Base-by-base conservation (phyloP, 192 early-diverging fungal genomes). In the Coemansia aciculifera region DNA sequence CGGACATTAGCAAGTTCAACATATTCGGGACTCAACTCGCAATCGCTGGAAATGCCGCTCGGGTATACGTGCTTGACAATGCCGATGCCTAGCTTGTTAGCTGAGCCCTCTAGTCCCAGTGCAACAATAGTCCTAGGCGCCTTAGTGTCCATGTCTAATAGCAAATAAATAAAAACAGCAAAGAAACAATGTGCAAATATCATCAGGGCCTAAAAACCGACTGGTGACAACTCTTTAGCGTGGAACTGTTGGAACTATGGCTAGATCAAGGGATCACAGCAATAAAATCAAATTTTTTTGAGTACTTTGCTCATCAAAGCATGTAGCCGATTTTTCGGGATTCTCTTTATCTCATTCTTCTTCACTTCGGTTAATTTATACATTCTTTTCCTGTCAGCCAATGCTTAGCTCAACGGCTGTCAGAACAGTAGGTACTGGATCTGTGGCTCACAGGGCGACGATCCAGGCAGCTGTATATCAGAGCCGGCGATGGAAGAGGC, bases 1-100 rank as follows among this genome's bases (percentile, higher is more conserved):
- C 98, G 86, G 19, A 94, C 75, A 66, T 99, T 99, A 36, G 98
- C 88, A 21, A 98, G 89, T 23, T 87, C 85, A 2, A 90, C 88
- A 19, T 81, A 71, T 37, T 87, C 78, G 5, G 83, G 85, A n/a
- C 71, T 72, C 8, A 88, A 84, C 78, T 87, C 87, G 21, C 57
- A 27, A n/a, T 68, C 64, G 37, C 52, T 32, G 27, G 77, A 60
- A 29, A 79, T 69, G 31, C 82, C 77, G 27, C 7, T 17, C 8
- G 75, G 48, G 36, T 83, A 81, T 3, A 74, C 63, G 69, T 98
- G 95, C 56, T 86, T 84, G 59, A 99, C 92, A 71, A 99, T 90
- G 3, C 98, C 98, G 7, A 99, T 87, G 12, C 98, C 96, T 52
- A 99, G 85, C 83, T 99, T 99, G 86, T 99, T 99, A 42, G 98